Base-by-base conservation (phyloP, 495 filamentous ascomycete species). In the Penicillium tannophilum region DNA sequence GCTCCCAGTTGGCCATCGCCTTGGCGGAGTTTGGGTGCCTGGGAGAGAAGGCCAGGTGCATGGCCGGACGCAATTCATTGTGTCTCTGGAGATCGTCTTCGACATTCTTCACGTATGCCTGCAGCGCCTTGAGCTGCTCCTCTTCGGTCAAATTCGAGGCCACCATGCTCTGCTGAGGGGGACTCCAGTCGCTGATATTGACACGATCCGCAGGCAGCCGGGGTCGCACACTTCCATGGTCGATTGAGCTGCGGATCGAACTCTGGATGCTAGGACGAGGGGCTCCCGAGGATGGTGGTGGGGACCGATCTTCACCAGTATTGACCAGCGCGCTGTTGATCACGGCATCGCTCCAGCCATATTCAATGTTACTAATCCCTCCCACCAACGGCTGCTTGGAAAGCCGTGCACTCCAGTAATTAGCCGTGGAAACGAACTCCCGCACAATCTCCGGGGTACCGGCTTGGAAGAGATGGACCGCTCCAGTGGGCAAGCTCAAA, bases 381-480 rank as follows among this genome's bases (percentile, higher is more conserved):
- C 93, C 94, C 9, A 92, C 83, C 5, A 98, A 77, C 11, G 94
- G 94, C 60, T 96, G 90, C 59, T 96, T 97, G 65, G 91, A 96
- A 9, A 98, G 79, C 44, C 94, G 84, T 2, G 94, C 92, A 65
- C 90, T 91, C 94, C 94, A 99, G 75, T 99, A 99, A 75, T 99
- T 99, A 63, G 91, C 93, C 1, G 91, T 95, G 35, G 85, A 86
- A 51, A 97, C 92, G 59, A 97, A 99, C 65, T 99, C 94, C 51
- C 87, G 87, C 46, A 93, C 88, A 63, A 99, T 97, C 67, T 98
- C 95, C 2, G 90, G 86, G 0, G 94, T 99, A 44, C 95, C 94
- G 59, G 92, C 95, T 70, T 98, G 92, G 82, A 99, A 99, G 26
- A 98, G 82, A 72, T 99, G 95, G 14, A 98, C 91, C 3, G 93